phyloP scores from a whole-genome alignment of 2,329 filamentous ascomycete genomes.

The Aureobasidium subglaciale region DNA sequence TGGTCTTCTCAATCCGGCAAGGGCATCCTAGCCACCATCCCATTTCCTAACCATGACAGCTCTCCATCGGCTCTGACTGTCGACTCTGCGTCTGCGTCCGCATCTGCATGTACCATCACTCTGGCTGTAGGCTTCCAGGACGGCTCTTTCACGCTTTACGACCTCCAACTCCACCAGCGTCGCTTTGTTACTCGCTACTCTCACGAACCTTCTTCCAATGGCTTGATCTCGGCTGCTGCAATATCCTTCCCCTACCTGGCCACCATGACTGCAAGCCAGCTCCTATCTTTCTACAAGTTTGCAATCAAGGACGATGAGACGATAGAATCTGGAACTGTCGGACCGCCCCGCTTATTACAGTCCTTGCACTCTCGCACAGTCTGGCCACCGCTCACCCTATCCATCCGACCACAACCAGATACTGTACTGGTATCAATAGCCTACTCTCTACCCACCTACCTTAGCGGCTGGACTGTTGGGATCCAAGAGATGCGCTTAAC shows the following conservation, averaged over 20 bases:
- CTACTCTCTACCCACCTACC: conserved; percentile 70
- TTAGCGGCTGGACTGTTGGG: conserved; percentile 79
- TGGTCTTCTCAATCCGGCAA: conserved; percentile 62
- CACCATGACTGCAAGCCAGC: conserved; percentile 66
- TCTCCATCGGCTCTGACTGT: conserved; percentile 60
- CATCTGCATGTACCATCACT: conserved; percentile 21
- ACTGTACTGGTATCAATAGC: conserved; percentile 75
- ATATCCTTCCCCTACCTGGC: conserved; percentile 69
- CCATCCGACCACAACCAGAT: conserved; percentile 59
- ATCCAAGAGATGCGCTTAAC: conserved; percentile 81
- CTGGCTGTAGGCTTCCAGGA: conserved; percentile 64
- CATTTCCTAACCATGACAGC: background rate
- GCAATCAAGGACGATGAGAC: conserved; percentile 17
- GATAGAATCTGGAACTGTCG: conserved; percentile 21
- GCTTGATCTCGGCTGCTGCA: conserved; percentile 62
- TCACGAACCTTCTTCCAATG: conserved; percentile 56
- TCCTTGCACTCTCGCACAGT: conserved; percentile 76
- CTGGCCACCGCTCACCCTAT: conserved; percentile 71
- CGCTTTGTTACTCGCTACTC: conserved; percentile 48
- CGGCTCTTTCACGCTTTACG: conserved; percentile 66
- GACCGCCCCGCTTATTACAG: conserved; percentile 57
- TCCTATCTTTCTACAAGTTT: conserved; percentile 71
- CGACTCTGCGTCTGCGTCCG: conserved; percentile 36
- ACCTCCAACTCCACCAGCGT: conserved; percentile 42
- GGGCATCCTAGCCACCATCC: conserved; percentile 49